Base-by-base conservation (phyloP, 768 basidiomycete species). In the Mycena polygramma region DNA sequence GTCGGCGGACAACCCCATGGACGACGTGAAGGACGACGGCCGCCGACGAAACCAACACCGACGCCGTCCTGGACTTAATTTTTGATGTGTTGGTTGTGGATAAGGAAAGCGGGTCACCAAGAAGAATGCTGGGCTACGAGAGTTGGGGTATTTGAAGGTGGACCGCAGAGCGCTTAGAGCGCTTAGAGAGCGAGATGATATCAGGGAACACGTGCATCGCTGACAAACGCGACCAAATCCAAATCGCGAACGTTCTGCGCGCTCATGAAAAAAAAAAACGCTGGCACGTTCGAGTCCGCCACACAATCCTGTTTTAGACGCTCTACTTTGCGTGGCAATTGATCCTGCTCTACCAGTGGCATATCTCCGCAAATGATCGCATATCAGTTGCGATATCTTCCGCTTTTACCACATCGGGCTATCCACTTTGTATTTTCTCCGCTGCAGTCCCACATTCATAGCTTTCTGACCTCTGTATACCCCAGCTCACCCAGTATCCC, bases 401-500 rank as follows among this genome's bases (percentile, higher is more conserved):
- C 35, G 53, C 6, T 36, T 30, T 30, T 30, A 30, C 30, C 30
- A 30, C 30, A 30, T 30, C 30, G 30, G 30, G 30, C 30, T n/a
- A 43, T 17, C 26, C 52, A 24, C 26, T 53, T 52, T 26, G 52
- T 53, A 26, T 6, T 13, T 11, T 24, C 24, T 15, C 51, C 14
- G 26, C 26, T 53, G 14, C 17, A 26, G 15, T 20, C 9, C 48
- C 26, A 8, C 52, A n/a, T 52, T 77, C 70, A 93, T 46, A 94
- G 77, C 78, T 94, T 94, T 83, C 89, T 88, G 24, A 95, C 92
- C 76, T 94, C 87, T 43, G 83, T 81, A 76, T 86, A 88, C 6
- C 93, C 93, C 75, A 94, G 75, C 71, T 89, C 87, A 35, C 86
- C 87, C 51, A 95, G 78, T 20, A 90, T 81, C 9, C 94, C 94